These are phyloP conservation scores for Excoecaria cochinchinensis DNA, from an alignment of 345 rosid genomes.

Conservation along the genomic window DNA sequence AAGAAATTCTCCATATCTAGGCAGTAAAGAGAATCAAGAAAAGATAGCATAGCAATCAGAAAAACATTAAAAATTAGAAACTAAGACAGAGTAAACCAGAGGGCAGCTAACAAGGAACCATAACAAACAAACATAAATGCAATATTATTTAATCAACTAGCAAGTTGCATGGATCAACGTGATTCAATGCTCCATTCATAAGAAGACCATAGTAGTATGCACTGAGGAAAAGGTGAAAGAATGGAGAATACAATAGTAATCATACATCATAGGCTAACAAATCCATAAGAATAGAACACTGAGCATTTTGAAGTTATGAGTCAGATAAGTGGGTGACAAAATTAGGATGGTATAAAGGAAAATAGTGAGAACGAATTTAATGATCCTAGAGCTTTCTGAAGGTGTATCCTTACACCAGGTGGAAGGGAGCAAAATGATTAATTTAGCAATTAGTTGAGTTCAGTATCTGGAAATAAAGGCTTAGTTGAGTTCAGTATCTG, in stretches of 20 bases:
- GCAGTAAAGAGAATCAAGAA: conserved; percentile 6
- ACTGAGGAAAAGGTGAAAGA: neutral
- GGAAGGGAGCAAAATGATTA: neutral
- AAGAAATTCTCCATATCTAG: conserved; percentile 73
- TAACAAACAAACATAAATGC: neutral
- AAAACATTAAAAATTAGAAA: neutral
- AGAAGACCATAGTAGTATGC: neutral
- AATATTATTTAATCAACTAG: neutral
- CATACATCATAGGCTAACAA: neutral
- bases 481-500: neutral
- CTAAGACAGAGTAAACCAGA: neutral
- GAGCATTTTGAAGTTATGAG: neutral
- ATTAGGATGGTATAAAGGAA: neutral
- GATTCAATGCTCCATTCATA: neutral
- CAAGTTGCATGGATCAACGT: neutral
- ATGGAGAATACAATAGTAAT: neutral
- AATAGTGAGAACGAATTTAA: too few relatives aligned
- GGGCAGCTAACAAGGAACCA: neutral
- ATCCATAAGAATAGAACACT: neutral
- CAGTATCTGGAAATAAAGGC: neutral
- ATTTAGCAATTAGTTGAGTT: neutral
- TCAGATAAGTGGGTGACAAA: neutral
- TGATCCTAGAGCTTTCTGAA: too few relatives aligned
- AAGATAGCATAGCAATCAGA: neutral
- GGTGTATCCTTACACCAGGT: neutral